These are phyloP conservation scores for Meyerozyma smithsonii DNA, from an alignment of 1,139 yeast species.

Conservation along the genomic window DNA sequence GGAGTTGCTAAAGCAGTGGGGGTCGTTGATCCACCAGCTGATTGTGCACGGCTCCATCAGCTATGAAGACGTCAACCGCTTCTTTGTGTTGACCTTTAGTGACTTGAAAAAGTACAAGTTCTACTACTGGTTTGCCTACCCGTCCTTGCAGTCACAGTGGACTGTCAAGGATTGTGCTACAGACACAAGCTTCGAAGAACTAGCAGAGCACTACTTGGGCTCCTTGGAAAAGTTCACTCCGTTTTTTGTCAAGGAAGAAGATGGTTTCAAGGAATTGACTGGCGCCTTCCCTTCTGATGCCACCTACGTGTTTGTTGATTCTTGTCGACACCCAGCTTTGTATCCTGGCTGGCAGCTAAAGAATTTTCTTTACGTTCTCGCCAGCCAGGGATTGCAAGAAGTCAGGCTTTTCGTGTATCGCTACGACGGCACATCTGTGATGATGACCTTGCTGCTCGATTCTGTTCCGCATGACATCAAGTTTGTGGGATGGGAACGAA, in stretches of 20 bases:
- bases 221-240: not conserved
- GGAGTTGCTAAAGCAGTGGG: conserved; percentile 43
- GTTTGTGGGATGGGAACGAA: conserved; percentile 87
- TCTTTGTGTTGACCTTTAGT: conserved; percentile 66
- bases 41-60: conserved; percentile 9
- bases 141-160: conserved; percentile 53
- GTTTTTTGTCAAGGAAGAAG: not conserved
- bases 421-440: conserved; percentile 22
- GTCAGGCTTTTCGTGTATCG: conserved; percentile 39
- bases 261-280: not conserved
- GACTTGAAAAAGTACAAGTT: conserved; percentile 87
- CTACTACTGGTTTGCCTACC: conserved; percentile 87
- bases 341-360: conserved; percentile 61
- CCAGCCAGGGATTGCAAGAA: conserved; percentile 27
- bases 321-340: conserved; percentile 39
- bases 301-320: conserved; percentile 56
- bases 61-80: conserved; percentile 25
- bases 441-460: conserved; percentile 17
- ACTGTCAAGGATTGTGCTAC: conserved; percentile 8
- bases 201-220: conserved; percentile 7
- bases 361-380: conserved; percentile 59
- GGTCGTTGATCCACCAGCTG: conserved; percentile 25
- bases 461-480: conserved; percentile 19
- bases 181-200: conserved; percentile 3
- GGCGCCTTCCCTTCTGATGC: not conserved